Evolutionary conservation across 2,329 filamentous ascomycete species (phyloP).

Genomic region (Xylariaceae sp.): DNA sequence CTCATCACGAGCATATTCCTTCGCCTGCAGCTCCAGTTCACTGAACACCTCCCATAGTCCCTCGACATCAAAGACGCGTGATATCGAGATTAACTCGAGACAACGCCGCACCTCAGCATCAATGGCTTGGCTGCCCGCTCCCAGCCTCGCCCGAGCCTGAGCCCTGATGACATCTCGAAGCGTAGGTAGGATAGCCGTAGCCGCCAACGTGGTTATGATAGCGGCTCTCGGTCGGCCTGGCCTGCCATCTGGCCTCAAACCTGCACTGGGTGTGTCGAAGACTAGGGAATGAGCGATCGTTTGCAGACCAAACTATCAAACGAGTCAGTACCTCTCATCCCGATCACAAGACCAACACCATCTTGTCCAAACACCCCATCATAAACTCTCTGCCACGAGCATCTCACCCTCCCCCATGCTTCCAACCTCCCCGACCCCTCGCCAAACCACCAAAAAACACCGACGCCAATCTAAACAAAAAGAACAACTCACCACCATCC

Average conservation of each 20-base stretch:
- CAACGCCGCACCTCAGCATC: conserved; percentile 27
- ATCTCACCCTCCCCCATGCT: background rate
- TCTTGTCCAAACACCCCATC: no score
- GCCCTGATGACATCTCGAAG: conserved; percentile 37
- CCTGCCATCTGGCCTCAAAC: background rate
- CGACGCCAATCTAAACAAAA: no score
- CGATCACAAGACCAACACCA: no score
- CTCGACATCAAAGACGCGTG: conserved; percentile 54
- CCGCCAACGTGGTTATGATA: conserved; percentile 46
- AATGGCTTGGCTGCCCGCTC: conserved; percentile 8
- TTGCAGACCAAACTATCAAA: conserved; percentile 44
- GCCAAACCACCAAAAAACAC: no score
- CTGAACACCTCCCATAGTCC: conserved; percentile 53
- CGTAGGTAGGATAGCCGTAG: conserved; percentile 34
- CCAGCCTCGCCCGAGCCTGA: conserved; percentile 26
- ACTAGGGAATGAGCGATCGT: conserved; percentile 38
- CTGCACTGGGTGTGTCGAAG: conserved; percentile 4
- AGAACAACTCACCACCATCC: conserved; percentile 37
- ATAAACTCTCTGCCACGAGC: background rate
- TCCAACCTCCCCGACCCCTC: no score
- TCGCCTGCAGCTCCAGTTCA: conserved; percentile 37
- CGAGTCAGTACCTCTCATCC: no score
- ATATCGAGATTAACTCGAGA: conserved; percentile 49
- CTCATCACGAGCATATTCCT: background rate
- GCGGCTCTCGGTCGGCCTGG: conserved; percentile 24